phyloP scores from a whole-genome alignment of 2,329 filamentous ascomycete species.

The Cladosporium sp. region DNA sequence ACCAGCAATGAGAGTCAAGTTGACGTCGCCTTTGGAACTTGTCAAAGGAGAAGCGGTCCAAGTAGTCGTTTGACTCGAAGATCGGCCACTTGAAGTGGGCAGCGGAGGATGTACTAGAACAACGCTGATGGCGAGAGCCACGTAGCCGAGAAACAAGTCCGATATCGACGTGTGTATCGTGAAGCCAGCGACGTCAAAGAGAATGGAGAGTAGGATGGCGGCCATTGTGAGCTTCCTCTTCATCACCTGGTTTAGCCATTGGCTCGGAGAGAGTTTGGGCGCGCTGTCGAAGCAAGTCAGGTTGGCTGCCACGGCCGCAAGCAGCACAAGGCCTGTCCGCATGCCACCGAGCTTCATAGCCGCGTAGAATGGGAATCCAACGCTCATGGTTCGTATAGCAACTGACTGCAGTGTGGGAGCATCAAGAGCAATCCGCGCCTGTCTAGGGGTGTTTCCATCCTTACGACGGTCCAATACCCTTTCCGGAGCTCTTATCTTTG shows the following conservation, averaged over 20 bases:
- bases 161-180: slow-evolving; percentile 23
- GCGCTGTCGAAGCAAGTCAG: slow-evolving; percentile 22
- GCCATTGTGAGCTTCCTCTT: slow-evolving; percentile 33
- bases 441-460: slow-evolving; percentile 15
- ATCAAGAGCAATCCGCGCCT: slow-evolving; percentile 13
- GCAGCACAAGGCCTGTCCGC: slow-evolving; percentile 46
- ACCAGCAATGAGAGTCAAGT: slow-evolving; percentile 39
- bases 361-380: slow-evolving; percentile 50
- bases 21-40: slow-evolving; percentile 34
- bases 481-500: slow-evolving; percentile 27
- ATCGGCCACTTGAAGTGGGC: slow-evolving; percentile 16
- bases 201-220: slow-evolving; percentile 29
- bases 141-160: slow-evolving; percentile 38
- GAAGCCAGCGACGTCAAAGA: slow-evolving; percentile 30
- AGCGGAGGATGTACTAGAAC: slow-evolving; percentile 47
- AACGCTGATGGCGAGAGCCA: slow-evolving; percentile 41
- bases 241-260: slow-evolving; percentile 30
- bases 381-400: slow-evolving; percentile 16
- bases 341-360: slow-evolving; percentile 49
- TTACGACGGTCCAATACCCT: slow-evolving; percentile 27
- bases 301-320: slow-evolving; percentile 31
- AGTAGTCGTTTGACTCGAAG: background rate
- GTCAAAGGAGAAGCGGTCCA: slow-evolving; percentile 26
- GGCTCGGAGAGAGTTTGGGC: slow-evolving; percentile 14
- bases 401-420: background rate